phyloP scores from a whole-genome alignment of 306 rosid genomes.

The Pterocarpus macrocarpus region DNA sequence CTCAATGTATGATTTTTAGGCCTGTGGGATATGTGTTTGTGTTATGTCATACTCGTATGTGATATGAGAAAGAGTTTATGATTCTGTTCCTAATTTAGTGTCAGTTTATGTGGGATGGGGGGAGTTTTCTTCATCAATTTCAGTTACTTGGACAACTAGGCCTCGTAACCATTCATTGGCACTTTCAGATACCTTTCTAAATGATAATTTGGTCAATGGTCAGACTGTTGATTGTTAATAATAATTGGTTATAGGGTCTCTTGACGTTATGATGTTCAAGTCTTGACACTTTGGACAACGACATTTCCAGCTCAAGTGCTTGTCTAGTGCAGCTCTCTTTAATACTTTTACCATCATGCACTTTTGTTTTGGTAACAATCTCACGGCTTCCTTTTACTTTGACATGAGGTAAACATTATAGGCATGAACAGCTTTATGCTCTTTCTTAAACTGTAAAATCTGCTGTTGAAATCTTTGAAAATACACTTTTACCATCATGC shows the following conservation, averaged over 20 bases:
- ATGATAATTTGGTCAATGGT: neutral
- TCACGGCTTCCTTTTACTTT: neutral
- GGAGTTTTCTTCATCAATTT: neutral
- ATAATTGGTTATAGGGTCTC: neutral
- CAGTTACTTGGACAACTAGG: neutral
- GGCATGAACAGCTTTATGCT: neutral
- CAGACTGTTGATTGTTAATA: too few species aligned
- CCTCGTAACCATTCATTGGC: conserved; percentile 4
- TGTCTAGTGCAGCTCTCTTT: neutral
- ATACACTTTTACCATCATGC: neutral
- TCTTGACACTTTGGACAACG: conserved; percentile 22
- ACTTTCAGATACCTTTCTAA: neutral
- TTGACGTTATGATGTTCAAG: neutral
- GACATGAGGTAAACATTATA: conserved; percentile 12
- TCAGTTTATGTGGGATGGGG: neutral
- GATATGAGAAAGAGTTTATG: neutral
- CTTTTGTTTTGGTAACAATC: neutral
- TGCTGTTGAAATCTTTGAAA: conserved; percentile 5
- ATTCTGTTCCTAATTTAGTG: neutral
- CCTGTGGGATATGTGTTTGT: neutral
- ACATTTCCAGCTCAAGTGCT: neutral
- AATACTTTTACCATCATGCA: neutral
- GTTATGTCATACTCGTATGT: neutral
- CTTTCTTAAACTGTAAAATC: neutral
- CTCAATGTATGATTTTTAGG: neutral